Percentiles rank a stretch among this genome's conserved stretches.
Conservation (phyloP, 1,139 yeast species). For the Suhomyces yuchorum region DNA sequence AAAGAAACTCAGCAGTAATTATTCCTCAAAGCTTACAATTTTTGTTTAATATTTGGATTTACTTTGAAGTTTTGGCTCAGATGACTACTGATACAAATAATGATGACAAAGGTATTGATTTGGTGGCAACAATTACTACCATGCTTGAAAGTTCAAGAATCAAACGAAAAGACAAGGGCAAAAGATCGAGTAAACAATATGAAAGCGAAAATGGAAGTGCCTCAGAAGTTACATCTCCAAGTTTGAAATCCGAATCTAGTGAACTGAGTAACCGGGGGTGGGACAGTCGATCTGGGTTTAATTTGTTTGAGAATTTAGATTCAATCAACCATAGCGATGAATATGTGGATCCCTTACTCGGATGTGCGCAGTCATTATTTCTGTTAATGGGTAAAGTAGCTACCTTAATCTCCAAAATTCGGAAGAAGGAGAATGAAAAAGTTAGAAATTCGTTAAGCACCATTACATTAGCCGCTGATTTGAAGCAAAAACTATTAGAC, state of each 20-base stretch:
- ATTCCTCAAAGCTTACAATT: constrained; percentile 53
- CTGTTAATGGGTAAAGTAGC: constrained; percentile 67
- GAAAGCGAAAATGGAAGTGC: constrained; percentile 8
- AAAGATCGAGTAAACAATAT: constrained; percentile 9
- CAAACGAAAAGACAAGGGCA: constrained; percentile 15
- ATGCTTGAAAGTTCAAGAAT: constrained; percentile 26
- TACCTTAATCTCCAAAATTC: constrained; percentile 51
- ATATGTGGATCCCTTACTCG: constrained; percentile 63
- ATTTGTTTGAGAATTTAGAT: constrained; percentile 38
- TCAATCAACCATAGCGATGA: constrained; percentile 31
- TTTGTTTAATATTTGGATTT: constrained; percentile 64
- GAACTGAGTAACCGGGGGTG: constrained; percentile 21
- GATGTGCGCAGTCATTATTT: constrained; percentile 65
- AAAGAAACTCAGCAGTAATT: constrained; percentile 12
- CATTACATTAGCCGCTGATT: constrained; percentile 56
- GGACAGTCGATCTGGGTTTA: constrained; percentile 13
- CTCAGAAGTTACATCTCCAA: constrained; percentile 18
- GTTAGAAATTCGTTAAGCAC: constrained; percentile 45
- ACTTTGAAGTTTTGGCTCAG: constrained; percentile 65
- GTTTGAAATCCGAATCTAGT: constrained; percentile 25
- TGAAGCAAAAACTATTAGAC: constrained; percentile 51
- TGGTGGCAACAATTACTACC: constrained; percentile 44
- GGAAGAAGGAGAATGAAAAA: constrained; percentile 29
- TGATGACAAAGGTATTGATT: constrained; percentile 48
- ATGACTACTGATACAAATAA: constrained; percentile 55